Evolutionary conservation across 176 grass and related monocot genomes (phyloP).

Genomic region (Paspalum notatum): DNA sequence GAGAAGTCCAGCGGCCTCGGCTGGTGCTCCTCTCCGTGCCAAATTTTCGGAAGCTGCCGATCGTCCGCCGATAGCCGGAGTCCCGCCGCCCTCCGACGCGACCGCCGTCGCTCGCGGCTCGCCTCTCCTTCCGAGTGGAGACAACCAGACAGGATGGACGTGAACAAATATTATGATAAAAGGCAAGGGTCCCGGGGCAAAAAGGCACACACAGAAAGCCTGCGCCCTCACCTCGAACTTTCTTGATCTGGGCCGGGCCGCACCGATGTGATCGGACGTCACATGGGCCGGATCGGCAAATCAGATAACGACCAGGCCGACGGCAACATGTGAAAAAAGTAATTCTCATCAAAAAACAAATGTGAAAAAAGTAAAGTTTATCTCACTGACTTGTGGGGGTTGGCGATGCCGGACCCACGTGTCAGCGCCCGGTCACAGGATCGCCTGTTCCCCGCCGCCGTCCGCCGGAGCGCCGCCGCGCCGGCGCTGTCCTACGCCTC

Average conservation of each 20-base stretch:
- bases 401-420: slow-evolving; percentile 2
- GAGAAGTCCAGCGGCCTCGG: not conserved
- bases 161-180: not conserved
- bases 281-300: not conserved
- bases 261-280: not conserved
- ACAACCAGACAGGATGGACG: not conserved
- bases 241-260: too few relatives aligned
- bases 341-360: not conserved
- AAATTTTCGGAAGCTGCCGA: not conserved
- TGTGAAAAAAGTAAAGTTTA: not conserved
- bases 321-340: not conserved
- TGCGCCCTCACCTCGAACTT: too few relatives aligned
- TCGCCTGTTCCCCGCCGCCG: not conserved
- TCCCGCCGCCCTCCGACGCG: not conserved
- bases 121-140: not conserved
- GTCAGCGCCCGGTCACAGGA: not conserved
- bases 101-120: not conserved
- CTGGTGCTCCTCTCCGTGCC: not conserved
- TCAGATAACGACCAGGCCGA: not conserved
- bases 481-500: not conserved
- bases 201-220: not conserved
- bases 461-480: slow-evolving; percentile 28
- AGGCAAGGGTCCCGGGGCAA: not conserved
- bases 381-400: not conserved
- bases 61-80: slow-evolving; percentile 13